Evolutionary conservation across 2,329 filamentous ascomycete species (phyloP).

Genomic region (Hypoxylon sp.): DNA sequence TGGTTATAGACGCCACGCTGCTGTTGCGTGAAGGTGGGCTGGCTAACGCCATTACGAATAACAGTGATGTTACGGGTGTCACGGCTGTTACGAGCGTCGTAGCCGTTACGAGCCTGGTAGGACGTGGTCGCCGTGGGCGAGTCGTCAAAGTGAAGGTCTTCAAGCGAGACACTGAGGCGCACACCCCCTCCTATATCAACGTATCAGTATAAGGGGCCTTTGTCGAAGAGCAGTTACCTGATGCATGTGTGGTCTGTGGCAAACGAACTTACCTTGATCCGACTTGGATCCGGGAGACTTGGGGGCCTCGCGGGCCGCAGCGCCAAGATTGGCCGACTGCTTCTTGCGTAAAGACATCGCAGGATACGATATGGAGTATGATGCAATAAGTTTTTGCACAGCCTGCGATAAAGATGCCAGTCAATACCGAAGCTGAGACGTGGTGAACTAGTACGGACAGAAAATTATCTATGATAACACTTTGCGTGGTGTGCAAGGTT

Average conservation of each 20-base stretch:
- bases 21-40: constrained; percentile 5
- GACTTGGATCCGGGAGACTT: constrained; percentile 36
- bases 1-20: not conserved
- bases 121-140: constrained; percentile 14
- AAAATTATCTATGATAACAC: not conserved
- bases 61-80: not conserved
- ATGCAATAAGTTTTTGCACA: not conserved
- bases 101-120: not conserved
- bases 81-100: not conserved
- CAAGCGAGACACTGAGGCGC: constrained; percentile 27
- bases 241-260: not conserved
- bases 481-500: not conserved
- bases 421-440: constrained; percentile 1
- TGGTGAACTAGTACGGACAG: not conserved
- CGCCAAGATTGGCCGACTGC: constrained; percentile 27
- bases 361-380: not conserved
- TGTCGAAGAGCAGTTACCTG: not conserved
- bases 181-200: constrained; percentile 34
- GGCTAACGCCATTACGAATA: constrained; percentile 13
- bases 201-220: constrained; percentile 12
- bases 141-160: constrained; percentile 21
- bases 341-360: constrained; percentile 35
- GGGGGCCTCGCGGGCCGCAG: not conserved
- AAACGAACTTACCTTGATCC: constrained; percentile 37
- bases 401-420: constrained; percentile 1